These are phyloP conservation scores for Dillenia suffruticosa DNA, from an alignment of 164 flowering plant genomes.

Conservation along the genomic window DNA sequence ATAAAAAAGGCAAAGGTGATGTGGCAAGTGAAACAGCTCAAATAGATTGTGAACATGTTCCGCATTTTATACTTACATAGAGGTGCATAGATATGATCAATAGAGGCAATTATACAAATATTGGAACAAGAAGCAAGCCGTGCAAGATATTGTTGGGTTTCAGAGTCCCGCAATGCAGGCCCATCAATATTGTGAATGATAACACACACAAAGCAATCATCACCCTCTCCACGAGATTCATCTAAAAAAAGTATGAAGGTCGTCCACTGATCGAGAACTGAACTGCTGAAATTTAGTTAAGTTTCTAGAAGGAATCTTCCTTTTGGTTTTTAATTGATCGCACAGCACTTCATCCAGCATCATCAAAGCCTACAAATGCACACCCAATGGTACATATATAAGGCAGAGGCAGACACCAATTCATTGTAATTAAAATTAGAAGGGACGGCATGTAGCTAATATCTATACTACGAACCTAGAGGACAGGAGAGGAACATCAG, in stretches of 20 bases:
- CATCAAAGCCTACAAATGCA: slow-evolving; percentile 46
- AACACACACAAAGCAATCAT: slow-evolving; percentile 57
- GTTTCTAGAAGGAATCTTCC: slow-evolving; percentile 27
- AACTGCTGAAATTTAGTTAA: slow-evolving; percentile 49
- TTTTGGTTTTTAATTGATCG: slow-evolving; percentile 57
- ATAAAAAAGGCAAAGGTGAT: too few species aligned
- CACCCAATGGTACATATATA: too few species aligned
- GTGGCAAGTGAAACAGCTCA: too few species aligned
- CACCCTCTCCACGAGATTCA: slow-evolving; percentile 39
- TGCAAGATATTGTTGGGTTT: slow-evolving; percentile 80
- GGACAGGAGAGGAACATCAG: too few species aligned
- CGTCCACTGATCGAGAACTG: slow-evolving; percentile 71
- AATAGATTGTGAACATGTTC: too few species aligned
- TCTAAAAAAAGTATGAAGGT: slow-evolving; percentile 65
- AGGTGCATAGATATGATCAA: slow-evolving; percentile 92
- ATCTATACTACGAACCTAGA: too few species aligned
- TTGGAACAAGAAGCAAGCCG: slow-evolving; percentile 76
- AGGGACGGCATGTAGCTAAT: too few species aligned
- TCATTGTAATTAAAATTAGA: too few species aligned
- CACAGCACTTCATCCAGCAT: slow-evolving; percentile 71
- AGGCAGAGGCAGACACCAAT: too few species aligned
- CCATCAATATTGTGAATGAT: slow-evolving; percentile 92
- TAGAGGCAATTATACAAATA: slow-evolving; percentile 78
- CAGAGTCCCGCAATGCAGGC: slow-evolving; percentile 83
- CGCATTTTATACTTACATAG: slow-evolving; percentile 51